A percentile compares a stretch with the other conserved stretches of the same genome.
phyloP scores from a whole-genome alignment of 1,284 basidiomycete genomes.

The Exobasidium rhododendri region DNA sequence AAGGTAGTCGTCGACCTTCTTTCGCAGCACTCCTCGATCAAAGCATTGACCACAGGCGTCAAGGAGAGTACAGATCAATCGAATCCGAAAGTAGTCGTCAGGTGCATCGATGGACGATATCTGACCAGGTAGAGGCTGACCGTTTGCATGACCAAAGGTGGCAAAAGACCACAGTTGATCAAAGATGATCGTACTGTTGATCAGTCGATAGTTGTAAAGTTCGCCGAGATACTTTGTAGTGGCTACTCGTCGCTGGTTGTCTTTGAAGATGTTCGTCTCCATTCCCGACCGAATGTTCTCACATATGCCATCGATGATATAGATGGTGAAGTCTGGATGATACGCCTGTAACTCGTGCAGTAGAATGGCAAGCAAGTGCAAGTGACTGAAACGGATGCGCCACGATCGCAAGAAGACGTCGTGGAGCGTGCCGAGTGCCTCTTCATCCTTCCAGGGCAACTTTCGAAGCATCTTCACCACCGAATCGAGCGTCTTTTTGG shows the following conservation, averaged over 20 bases:
- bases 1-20: conserved; percentile 87
- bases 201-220: conserved; percentile 91
- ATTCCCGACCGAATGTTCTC: conserved; percentile 87
- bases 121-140: conserved; percentile 78
- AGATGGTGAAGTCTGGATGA: conserved; percentile 80
- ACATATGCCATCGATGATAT: conserved; percentile 86
- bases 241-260: conserved; percentile 87
- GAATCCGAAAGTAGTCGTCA: conserved; percentile 91
- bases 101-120: conserved; percentile 77
- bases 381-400: conserved; percentile 89
- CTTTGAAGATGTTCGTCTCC: conserved; percentile 86
- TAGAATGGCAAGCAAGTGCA: conserved; percentile 87
- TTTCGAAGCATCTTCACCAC: conserved; percentile 87
- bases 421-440: conserved; percentile 59
- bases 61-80: conserved; percentile 84
- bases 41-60: conserved; percentile 99
- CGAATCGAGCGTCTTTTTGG: conserved; percentile 87
- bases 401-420: conserved; percentile 91
- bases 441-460: conserved; percentile 84
- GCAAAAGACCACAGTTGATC: conserved; percentile 90
- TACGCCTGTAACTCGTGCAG: conserved; percentile 89
- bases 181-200: conserved; percentile 84
- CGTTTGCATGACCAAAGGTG: conserved; percentile 94
- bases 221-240: conserved; percentile 92
- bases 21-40: conserved; percentile 81